Conservation (phyloP, 2,329 filamentous ascomycete genomes). For the Dactylonectria estremocensis region DNA sequence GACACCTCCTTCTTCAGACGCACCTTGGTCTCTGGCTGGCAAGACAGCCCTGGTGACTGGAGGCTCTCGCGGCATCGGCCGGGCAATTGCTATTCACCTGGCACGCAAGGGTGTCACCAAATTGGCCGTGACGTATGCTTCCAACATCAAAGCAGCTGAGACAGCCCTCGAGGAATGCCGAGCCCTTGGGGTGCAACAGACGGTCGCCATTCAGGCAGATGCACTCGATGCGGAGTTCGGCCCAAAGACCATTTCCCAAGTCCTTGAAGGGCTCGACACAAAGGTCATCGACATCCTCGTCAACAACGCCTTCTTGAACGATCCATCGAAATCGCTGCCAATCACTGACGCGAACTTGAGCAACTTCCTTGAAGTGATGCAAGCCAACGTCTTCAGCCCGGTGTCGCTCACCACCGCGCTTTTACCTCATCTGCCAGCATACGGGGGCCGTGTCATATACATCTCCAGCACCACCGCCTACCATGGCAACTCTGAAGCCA, state of each 20-base stretch:
- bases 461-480: not conserved
- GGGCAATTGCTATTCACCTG: constrained; percentile 23
- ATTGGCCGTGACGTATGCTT: constrained; percentile 24
- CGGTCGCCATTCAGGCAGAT: constrained; percentile 2
- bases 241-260: not conserved
- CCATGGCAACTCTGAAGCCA: not conserved
- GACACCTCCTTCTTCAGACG: not conserved
- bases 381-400: constrained; percentile 8
- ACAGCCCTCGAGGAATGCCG: not conserved
- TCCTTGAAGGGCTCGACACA: not conserved
- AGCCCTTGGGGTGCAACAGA: not conserved
- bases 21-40: constrained; percentile 16
- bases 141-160: not conserved
- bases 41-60: constrained; percentile 29
- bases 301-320: constrained; percentile 11
- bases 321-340: not conserved
- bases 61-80: constrained; percentile 23
- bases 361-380: constrained; percentile 2
- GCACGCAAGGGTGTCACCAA: constrained; percentile 22
- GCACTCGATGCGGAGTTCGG: not conserved
- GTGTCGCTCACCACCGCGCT: not conserved
- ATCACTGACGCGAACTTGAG: not conserved
- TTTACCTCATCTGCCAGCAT: not conserved
- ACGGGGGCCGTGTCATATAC: constrained; percentile 16
- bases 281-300: constrained; percentile 12